Evolutionary conservation across 345 rosid species (phyloP).

Genomic region (Heritiera littoralis): DNA sequence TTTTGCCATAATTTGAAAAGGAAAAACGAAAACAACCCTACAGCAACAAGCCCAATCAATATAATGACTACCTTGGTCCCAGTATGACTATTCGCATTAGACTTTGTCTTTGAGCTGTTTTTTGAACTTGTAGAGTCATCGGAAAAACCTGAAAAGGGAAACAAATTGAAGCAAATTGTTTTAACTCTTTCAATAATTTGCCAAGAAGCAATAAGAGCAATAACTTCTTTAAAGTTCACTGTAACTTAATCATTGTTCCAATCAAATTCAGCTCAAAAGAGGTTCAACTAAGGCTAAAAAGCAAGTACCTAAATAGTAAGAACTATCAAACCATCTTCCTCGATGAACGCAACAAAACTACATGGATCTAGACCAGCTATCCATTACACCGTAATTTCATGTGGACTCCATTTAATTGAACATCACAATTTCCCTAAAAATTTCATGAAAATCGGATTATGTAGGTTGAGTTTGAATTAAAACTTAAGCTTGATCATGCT

Average conservation of each 20-base stretch:
- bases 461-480: neutral
- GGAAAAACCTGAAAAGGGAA: conserved; percentile 47
- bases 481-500: no score
- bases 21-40: conserved; percentile 57
- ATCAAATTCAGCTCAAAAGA: no score
- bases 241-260: no score
- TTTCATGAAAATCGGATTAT: neutral
- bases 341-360: neutral
- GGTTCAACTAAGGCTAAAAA: no score
- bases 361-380: neutral
- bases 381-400: neutral
- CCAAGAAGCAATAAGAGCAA: neutral
- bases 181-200: neutral
- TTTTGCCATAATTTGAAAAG: conserved; percentile 90
- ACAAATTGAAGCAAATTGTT: neutral
- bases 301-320: no score
- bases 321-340: no score
- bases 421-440: neutral
- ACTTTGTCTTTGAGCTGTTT: conserved; percentile 37
- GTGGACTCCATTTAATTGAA: neutral
- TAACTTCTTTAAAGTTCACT: no score
- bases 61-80: conserved; percentile 56
- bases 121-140: conserved; percentile 49
- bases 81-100: conserved; percentile 40
- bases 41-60: conserved; percentile 48